Base-by-base conservation (phyloP, 129 eudicot species). In the Arctium lappa region DNA sequence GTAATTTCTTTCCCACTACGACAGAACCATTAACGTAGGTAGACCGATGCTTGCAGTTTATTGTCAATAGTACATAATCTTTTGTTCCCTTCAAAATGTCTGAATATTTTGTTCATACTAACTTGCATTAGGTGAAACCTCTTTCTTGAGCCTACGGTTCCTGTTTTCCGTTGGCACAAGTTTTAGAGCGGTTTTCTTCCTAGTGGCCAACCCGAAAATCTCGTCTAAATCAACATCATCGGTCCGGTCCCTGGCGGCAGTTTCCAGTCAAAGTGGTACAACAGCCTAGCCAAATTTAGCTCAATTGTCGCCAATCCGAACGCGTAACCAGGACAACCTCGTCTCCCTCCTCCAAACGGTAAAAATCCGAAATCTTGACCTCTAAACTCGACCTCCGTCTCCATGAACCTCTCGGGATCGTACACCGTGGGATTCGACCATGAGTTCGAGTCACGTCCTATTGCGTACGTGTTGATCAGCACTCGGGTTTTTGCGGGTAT, bases 261-360 rank as follows among this genome's bases (percentile, higher is more conserved):
- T 76, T 74, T 50, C 94, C 94, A 90, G 8, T 88, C 79, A 33
- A 88, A 90, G 62, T 88, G 92, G 70, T 79, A 84, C 83, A 91
- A 75, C 4, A 91, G 68, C 0, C 85, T 73, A 16, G 94, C 92
- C 81, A 88, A 78, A 37, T 87, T 60, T n/a, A 86, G 50, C 86
- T 90, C 89, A 22, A 90, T 85, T 5, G 87, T 86, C 18, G 92
- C 88, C 68, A 90, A 79, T 7, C 90, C 90, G 71, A 90, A 86
- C 2, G 89, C 44, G 29, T 60, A 84, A 0, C 94, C 90, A 0
- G 94, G 89, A 75, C 92, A 90, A 10, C 91, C 91, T 69, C 92
- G 79, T 38, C 94, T 84, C 42, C 90, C 94, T 6, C 88, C 90
- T 1, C 90, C 94, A 74, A 90, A 90, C 1, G 90, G 94, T 7